Evolutionary conservation across 2,329 filamentous ascomycete genomes (phyloP).

Genomic region (Blumeria graminis): DNA sequence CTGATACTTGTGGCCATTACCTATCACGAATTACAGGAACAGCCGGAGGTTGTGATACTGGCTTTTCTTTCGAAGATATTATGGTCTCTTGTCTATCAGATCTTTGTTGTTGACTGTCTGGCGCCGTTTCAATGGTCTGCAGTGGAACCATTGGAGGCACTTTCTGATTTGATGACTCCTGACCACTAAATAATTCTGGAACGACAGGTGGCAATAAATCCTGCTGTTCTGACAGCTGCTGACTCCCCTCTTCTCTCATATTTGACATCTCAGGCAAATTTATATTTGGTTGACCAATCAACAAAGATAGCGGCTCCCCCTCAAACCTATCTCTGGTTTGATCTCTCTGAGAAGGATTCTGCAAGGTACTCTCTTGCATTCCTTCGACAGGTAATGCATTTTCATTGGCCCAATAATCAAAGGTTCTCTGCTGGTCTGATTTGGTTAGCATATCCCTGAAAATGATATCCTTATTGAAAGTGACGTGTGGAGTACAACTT

Average conservation of each 20-base stretch:
- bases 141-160: neutral
- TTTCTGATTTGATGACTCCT: neutral
- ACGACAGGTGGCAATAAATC: neutral
- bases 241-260: too few species aligned
- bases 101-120: neutral
- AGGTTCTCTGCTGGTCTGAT: too few species aligned
- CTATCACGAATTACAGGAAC: neutral
- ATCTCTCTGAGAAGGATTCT: neutral
- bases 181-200: neutral
- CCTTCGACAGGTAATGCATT: neutral
- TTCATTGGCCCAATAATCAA: too few species aligned
- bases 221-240: too few species aligned
- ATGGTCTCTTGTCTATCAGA: neutral
- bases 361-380: neutral
- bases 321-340: neutral
- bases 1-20: neutral
- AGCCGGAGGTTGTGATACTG: neutral
- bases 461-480: too few species aligned
- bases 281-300: too few species aligned
- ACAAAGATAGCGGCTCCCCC: neutral
- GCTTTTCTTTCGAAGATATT: neutral
- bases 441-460: too few species aligned
- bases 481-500: too few species aligned
- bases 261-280: too few species aligned
- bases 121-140: neutral